Conservation (phyloP, 345 rosid species). For the Cardamine resedifolia region DNA sequence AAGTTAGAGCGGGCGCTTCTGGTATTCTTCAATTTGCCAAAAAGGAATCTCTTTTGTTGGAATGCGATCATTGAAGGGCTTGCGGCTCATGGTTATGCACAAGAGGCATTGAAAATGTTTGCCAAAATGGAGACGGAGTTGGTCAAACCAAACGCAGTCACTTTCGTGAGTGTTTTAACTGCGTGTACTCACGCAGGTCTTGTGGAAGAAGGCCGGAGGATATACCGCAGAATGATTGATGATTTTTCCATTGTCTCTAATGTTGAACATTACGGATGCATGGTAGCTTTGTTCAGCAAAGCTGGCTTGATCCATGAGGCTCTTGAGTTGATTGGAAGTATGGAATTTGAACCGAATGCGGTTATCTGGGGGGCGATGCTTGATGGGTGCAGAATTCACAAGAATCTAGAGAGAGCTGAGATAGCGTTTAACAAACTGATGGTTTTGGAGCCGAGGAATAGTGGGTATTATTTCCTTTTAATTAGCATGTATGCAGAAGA, state of each 20-base stretch:
- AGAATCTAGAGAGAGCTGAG: constrained; percentile 60
- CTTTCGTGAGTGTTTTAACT: constrained; percentile 69
- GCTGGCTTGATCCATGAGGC: constrained; percentile 76
- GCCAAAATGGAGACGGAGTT: constrained; percentile 54
- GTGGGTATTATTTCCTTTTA: constrained; percentile 57
- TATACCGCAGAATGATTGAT: constrained; percentile 53
- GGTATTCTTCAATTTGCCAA: constrained; percentile 64
- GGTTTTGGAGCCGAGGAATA: constrained; percentile 63
- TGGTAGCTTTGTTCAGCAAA: constrained; percentile 72
- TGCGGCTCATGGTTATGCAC: constrained; percentile 66
- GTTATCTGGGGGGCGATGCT: constrained; percentile 78
- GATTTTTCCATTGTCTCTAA: constrained; percentile 48
- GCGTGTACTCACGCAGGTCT: constrained; percentile 87
- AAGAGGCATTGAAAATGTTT: constrained; percentile 63
- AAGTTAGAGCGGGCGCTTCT: constrained; percentile 57
- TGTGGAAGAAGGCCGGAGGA: constrained; percentile 62
- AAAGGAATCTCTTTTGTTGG: constrained; percentile 82
- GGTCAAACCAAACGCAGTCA: constrained; percentile 61
- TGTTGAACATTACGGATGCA: constrained; percentile 71
- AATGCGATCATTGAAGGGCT: constrained; percentile 79
- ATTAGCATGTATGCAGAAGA: constrained; percentile 67
- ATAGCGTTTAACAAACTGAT: constrained; percentile 51
- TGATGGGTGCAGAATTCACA: constrained; percentile 65
- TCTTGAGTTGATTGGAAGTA: constrained; percentile 47
- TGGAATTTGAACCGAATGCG: constrained; percentile 60